Evolutionary conservation across 495 filamentous ascomycete species (phyloP).

Genomic region (Aspergillus coremiiformis): DNA sequence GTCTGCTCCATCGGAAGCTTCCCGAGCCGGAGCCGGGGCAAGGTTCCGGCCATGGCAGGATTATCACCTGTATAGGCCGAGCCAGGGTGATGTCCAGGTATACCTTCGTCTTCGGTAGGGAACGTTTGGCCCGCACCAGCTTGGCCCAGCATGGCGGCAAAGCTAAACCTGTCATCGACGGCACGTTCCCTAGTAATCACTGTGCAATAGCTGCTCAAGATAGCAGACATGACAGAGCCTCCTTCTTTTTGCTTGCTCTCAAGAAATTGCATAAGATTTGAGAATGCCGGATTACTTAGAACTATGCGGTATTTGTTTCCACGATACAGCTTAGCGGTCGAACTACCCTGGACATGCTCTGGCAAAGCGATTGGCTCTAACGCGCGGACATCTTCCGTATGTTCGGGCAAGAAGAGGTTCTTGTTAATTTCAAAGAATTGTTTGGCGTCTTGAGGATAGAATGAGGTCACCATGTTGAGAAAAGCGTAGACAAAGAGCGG

Average conservation of each 20-base stretch:
- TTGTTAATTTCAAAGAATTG: constrained; percentile 62
- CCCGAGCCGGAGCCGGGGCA: constrained; percentile 64
- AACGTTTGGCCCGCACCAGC: constrained; percentile 53
- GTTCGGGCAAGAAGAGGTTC: constrained; percentile 61
- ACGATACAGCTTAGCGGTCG: constrained; percentile 66
- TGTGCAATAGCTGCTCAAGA: constrained; percentile 67
- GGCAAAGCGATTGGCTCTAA: constrained; percentile 64
- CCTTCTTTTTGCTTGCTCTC: constrained; percentile 75
- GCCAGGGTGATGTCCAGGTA: constrained; percentile 83
- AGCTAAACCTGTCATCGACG: constrained; percentile 68
- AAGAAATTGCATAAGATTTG: constrained; percentile 76
- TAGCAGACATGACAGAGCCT: constrained; percentile 62
- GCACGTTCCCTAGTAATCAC: constrained; percentile 68
- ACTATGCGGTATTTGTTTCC: constrained; percentile 82
- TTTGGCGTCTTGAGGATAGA: constrained; percentile 60
- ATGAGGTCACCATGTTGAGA: constrained; percentile 69
- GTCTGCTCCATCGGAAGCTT: constrained; percentile 72
- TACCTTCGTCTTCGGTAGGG: constrained; percentile 82
- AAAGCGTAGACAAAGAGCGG: constrained; percentile 92
- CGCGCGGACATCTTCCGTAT: constrained; percentile 65
- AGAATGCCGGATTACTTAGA: constrained; percentile 69
- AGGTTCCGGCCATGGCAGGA: constrained; percentile 43
- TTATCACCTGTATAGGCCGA: constrained; percentile 67
- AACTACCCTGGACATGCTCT: constrained; percentile 66
- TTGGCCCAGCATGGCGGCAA: constrained; percentile 71